Conservation (phyloP, 345 rosid genomes). For the Eucalyptus caleyi region DNA sequence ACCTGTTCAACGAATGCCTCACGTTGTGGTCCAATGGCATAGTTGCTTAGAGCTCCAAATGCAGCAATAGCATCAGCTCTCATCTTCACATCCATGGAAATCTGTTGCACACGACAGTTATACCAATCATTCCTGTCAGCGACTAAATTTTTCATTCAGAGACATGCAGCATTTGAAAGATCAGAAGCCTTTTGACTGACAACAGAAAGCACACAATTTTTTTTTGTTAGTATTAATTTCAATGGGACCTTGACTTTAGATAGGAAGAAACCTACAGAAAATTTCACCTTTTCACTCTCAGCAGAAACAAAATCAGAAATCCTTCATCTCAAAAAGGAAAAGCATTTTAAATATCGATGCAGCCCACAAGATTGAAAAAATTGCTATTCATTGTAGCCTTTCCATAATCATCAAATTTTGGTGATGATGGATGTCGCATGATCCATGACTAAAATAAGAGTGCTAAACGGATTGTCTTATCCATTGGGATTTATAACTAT, state of each 20-base stretch:
- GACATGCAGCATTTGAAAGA: neutral
- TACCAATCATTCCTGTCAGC: neutral
- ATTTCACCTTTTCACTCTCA: neutral
- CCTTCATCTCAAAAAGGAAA: neutral
- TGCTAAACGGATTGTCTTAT: neutral
- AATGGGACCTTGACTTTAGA: neutral
- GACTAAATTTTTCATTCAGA: neutral
- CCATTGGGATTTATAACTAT: neutral
- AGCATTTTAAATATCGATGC: neutral
- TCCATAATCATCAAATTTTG: neutral
- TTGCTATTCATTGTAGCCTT: neutral
- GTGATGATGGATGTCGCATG: neutral
- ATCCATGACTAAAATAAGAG: neutral
- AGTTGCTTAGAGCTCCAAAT: slow-evolving; percentile 78
- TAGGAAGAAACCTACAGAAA: neutral
- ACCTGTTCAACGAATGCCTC: slow-evolving; percentile 95
- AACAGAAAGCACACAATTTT: neutral
- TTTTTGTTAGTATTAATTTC: neutral
- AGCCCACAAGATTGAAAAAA: neutral
- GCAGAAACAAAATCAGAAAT: neutral
- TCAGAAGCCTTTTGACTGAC: neutral
- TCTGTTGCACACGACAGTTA: slow-evolving; percentile 17
- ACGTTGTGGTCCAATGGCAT: slow-evolving; percentile 48
- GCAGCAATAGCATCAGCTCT: slow-evolving; percentile 82
- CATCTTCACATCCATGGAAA: slow-evolving; percentile 70